Evolutionary conservation across 2,329 filamentous ascomycete species (phyloP).

Genomic region (Achaetomium macrosporum): DNA sequence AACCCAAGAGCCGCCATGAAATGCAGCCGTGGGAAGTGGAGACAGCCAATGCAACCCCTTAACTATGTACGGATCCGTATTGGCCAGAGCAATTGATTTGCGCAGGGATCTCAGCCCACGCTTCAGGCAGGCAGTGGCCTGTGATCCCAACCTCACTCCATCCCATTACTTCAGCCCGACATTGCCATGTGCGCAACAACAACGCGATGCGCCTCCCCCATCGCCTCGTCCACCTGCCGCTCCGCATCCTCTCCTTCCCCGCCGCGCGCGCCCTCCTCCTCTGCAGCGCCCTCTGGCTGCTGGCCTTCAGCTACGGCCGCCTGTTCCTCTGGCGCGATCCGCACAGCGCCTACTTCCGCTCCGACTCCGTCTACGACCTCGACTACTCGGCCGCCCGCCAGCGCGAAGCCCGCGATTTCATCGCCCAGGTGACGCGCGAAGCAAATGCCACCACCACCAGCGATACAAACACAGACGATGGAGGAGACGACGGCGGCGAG

Average conservation of each 20-base stretch:
- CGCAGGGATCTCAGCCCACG: not conserved
- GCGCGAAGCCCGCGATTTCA: constrained; percentile 9
- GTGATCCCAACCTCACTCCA: no score
- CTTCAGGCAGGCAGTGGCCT: no score
- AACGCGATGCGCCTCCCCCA: not conserved
- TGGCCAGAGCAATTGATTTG: no score
- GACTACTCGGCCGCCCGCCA: constrained; percentile 16
- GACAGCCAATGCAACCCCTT: no score
- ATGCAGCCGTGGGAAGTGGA: no score
- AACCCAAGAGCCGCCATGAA: no score
- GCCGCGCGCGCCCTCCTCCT: constrained; percentile 7
- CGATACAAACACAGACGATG: no score
- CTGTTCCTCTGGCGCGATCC: constrained; percentile 19
- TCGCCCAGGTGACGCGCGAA: constrained; percentile 4
- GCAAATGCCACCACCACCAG: no score
- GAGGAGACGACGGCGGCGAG: not conserved
- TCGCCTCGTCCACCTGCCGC: not conserved
- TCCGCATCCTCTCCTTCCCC: not conserved
- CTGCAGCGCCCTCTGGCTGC: constrained; percentile 12
- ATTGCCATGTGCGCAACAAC: not conserved
- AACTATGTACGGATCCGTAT: no score
- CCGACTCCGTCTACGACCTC: constrained; percentile 16
- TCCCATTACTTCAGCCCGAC: no score
- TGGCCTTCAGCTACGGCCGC: constrained; percentile 14
- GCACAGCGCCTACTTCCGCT: constrained; percentile 18